These are phyloP conservation scores for Aspergillus ellipticus DNA, from an alignment of 495 filamentous ascomycete species.

Conservation along the genomic window DNA sequence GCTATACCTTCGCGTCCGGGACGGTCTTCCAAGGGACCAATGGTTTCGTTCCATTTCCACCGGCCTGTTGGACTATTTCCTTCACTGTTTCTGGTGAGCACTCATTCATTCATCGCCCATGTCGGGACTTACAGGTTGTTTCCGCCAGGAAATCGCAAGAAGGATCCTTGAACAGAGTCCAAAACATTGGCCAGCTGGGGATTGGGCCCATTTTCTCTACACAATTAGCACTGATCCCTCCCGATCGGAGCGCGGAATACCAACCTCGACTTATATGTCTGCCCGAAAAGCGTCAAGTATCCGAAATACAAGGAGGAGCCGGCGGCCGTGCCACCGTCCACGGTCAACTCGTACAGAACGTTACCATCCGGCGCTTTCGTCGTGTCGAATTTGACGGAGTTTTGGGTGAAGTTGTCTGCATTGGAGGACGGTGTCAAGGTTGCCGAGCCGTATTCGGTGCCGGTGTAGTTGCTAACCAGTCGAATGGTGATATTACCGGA, in stretches of 20 bases:
- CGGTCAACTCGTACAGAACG: slow-evolving; percentile 57
- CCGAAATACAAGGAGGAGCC: slow-evolving; percentile 53
- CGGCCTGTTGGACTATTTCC: slow-evolving; percentile 41
- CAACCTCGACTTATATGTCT: slow-evolving; percentile 50
- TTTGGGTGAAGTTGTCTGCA: slow-evolving; percentile 20
- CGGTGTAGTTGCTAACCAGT: slow-evolving; percentile 22
- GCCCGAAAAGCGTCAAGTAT: slow-evolving; percentile 59
- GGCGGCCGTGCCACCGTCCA: slow-evolving; percentile 40
- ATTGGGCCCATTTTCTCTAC: slow-evolving; percentile 53
- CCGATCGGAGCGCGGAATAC: not conserved
- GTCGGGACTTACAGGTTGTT: slow-evolving; percentile 45
- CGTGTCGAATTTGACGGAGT: slow-evolving; percentile 25
- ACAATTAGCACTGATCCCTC: not conserved
- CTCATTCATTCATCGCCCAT: not conserved
- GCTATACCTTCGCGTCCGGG: slow-evolving; percentile 39
- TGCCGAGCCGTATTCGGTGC: slow-evolving; percentile 23
- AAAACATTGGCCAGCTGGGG: slow-evolving; percentile 53
- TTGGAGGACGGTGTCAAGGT: slow-evolving; percentile 17
- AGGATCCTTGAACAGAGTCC: slow-evolving; percentile 48
- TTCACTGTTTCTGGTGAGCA: slow-evolving; percentile 28
- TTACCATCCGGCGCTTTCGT: slow-evolving; percentile 53
- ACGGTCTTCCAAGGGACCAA: slow-evolving; percentile 56
- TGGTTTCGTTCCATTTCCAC: slow-evolving; percentile 65
- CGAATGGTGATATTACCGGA: slow-evolving; percentile 16
- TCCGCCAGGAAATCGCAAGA: slow-evolving; percentile 59